Percentiles rank a stretch among this genome's conserved stretches.
Evolutionary conservation across 192 early-diverging fungal species (phyloP).

Genomic region (Lunasporangiospora selenospora): DNA sequence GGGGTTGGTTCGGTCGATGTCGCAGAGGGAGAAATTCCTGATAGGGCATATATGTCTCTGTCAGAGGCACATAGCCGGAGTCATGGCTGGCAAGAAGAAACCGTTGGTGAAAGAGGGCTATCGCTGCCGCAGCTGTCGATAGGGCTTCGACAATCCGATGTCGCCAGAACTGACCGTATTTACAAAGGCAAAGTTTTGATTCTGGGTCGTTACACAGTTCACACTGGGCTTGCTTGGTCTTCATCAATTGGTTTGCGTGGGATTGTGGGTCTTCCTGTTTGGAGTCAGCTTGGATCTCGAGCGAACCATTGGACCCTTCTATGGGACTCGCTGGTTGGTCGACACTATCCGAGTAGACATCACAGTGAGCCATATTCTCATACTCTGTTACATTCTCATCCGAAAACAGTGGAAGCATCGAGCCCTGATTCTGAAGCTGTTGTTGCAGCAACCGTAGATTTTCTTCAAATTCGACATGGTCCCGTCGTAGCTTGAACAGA

Average conservation of each 20-base stretch:
- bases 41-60: too few species aligned
- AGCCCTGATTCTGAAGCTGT: conserved; percentile 29
- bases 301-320: background rate
- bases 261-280: too few species aligned
- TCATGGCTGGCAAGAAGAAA: too few species aligned
- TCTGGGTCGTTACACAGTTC: conserved; percentile 13
- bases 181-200: conserved; percentile 23
- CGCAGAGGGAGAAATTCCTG: too few species aligned
- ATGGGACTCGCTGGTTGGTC: background rate
- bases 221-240: background rate
- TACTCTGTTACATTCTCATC: conserved; percentile 5
- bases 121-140: conserved; percentile 36
- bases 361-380: background rate
- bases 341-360: background rate
- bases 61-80: too few species aligned
- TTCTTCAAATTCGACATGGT: conserved; percentile 46
- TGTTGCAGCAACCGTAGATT: conserved; percentile 38
- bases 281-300: too few species aligned
- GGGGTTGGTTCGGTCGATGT: too few species aligned
- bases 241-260: too few species aligned
- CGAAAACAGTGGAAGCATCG: conserved; percentile 14
- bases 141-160: conserved; percentile 23
- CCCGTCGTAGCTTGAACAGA: conserved; percentile 39
- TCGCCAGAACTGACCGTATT: conserved; percentile 24
- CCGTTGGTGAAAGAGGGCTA: too few species aligned